Evolutionary conservation across 768 basidiomycete species (phyloP).

Genomic region (Termitomyces sp.): DNA sequence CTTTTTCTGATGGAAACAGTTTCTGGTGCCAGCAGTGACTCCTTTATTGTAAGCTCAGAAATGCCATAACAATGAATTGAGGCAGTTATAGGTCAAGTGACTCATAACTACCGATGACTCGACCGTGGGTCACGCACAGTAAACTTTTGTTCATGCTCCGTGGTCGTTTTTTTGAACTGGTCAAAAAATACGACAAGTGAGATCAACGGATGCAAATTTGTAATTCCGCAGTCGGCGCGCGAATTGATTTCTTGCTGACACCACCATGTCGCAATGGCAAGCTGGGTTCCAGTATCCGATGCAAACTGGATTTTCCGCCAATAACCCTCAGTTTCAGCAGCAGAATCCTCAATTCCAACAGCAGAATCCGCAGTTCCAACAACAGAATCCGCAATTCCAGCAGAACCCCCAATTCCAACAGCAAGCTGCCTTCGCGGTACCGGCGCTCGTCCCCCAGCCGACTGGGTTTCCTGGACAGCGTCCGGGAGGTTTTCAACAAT

Average conservation of each 20-base stretch:
- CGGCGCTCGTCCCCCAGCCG: conserved; percentile 53
- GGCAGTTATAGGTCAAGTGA: not conserved
- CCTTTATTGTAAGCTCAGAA: not conserved
- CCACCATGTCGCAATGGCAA: conserved; percentile 73
- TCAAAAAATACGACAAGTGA: not conserved
- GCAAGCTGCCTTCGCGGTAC: conserved; percentile 27
- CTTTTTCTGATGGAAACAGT: no score
- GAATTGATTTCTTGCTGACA: conserved; percentile 18
- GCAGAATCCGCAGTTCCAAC: not conserved
- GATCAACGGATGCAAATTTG: conserved; percentile 1
- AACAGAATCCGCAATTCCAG: conserved; percentile 8
- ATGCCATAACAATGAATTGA: not conserved
- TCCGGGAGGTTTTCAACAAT: conserved; percentile 44
- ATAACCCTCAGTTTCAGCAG: conserved; percentile 16
- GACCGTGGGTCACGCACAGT: not conserved
- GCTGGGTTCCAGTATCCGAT: conserved; percentile 68
- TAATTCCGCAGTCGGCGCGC: conserved; percentile 21
- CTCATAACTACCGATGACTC: not conserved
- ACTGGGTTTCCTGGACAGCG: conserved; percentile 50
- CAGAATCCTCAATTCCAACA: not conserved
- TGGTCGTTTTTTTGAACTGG: no score
- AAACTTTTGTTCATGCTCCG: no score
- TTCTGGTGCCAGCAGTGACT: no score
- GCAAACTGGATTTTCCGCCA: conserved; percentile 59
- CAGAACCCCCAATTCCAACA: conserved; percentile 28